Evolutionary conservation across 2,329 filamentous ascomycete species (phyloP).

Genomic region (Trichophaea hybrida): DNA sequence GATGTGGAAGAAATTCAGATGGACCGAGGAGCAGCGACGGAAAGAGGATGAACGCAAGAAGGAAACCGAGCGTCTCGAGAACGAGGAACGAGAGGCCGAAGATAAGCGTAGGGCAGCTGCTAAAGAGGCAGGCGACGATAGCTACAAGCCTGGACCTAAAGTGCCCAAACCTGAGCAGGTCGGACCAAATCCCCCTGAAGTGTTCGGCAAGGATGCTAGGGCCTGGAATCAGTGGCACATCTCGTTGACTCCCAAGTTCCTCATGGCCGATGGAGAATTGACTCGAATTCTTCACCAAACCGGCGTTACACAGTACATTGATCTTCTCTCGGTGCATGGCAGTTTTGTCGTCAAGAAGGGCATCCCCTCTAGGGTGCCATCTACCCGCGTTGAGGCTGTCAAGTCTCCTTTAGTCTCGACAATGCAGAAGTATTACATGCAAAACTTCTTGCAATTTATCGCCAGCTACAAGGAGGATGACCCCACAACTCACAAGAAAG

Average conservation of each 20-base stretch:
- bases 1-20: conserved; percentile 98
- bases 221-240: conserved; percentile 91
- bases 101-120: conserved; percentile 10
- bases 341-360: conserved; percentile 50
- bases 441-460: conserved; percentile 45
- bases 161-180: conserved; percentile 11
- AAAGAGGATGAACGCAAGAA: conserved; percentile 18
- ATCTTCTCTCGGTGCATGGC: conserved; percentile 22
- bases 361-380: conserved; percentile 80
- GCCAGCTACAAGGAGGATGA: conserved; percentile 42
- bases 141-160: conserved; percentile 10
- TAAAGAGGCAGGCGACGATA: conserved; percentile 16
- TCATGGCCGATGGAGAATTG: conserved; percentile 96
- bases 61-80: conserved; percentile 13
- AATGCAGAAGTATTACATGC: conserved; percentile 94
- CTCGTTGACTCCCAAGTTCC: conserved; percentile 91
- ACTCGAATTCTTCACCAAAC: conserved; percentile 87
- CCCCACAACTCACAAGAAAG: conserved; percentile 65
- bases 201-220: conserved; percentile 20
- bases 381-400: conserved; percentile 78
- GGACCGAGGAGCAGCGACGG: conserved; percentile 33
- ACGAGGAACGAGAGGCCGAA: conserved; percentile 5
- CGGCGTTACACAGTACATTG: conserved; percentile 22
- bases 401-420: conserved; percentile 90
- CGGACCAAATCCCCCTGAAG: conserved; percentile 17